Evolutionary conservation across 345 rosid species (phyloP), one percentile per base, ranked within the genome.

Genomic region (Camelina sativa): DNA sequence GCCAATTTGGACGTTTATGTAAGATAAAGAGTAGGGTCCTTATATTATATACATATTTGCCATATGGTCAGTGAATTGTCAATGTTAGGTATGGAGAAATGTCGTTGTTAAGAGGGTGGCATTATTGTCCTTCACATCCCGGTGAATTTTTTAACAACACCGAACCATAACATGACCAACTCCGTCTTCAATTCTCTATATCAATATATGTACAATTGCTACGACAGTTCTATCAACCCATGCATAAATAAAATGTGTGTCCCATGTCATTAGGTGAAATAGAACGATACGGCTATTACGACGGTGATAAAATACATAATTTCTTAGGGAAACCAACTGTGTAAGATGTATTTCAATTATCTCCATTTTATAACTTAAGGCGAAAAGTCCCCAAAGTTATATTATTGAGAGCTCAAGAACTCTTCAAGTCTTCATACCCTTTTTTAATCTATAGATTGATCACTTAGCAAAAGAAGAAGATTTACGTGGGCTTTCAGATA

Each of bases 11-110:
- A 34, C 37, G 37, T 34, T 34, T 34, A 34, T 34, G 37, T 34
- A 34, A 20, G 44, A 53, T 30, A 47, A 64, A 54, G 25, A 37
- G 72, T 74, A 65, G 72, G 77, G 53, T 74, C 23, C 41, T 57
- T n/a, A 7, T 2, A 8, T 65, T 56, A 55, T 74, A 35, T 56
- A 23, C 34, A 65, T 59, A 43, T 57, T 28, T 61, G 16, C 30
- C 19, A 76, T 19, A 60, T n/a, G 54, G 74, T 62, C 30, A 65
- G 74, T 76, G 74, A 61, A 68, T 53, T 61, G 79, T 76, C 74
- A 68, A 76, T 68, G 68, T 75, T 68, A 60, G 69, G 74, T 68
- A 20, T 53, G 79, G 74, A 68, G 79, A 75, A 67, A 52, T 61
- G 69, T 62, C 74, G 69, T 51, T 75, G 69, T 76, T 68, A 11